phyloP scores from a whole-genome alignment of 2,329 filamentous ascomycete species.

The Coniochaeta sp. region DNA sequence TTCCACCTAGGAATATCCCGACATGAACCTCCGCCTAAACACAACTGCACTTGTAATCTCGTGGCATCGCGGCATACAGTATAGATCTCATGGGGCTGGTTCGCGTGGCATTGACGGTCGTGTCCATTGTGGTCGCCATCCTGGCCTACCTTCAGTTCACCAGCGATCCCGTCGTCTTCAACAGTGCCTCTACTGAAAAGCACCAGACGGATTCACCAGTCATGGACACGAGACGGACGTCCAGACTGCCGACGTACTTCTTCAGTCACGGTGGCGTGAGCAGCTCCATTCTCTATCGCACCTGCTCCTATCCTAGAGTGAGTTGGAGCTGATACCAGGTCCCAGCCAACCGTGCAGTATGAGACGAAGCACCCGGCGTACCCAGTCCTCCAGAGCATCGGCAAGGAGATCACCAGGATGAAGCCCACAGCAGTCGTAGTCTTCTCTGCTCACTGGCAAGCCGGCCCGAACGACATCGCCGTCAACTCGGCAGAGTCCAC shows the following conservation, averaged over 20 bases:
- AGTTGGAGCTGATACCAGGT: neutral
- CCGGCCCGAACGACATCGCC: slow-evolving; percentile 42
- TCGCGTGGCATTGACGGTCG: neutral
- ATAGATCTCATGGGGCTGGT: neutral
- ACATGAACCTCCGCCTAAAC: neutral
- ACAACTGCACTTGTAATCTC: neutral
- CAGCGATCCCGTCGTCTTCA: neutral
- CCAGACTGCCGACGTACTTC: slow-evolving; percentile 38
- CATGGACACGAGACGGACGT: slow-evolving; percentile 9
- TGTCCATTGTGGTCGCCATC: neutral
- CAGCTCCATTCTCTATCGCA: neutral
- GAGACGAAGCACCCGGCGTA: slow-evolving; percentile 63
- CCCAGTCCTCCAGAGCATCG: slow-evolving; percentile 54
- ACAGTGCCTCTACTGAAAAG: neutral
- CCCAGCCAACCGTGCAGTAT: slow-evolving; percentile 35
- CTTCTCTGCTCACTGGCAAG: slow-evolving; percentile 72
- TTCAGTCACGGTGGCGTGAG: slow-evolving; percentile 43
- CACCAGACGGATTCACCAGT: neutral
- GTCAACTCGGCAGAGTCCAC: slow-evolving; percentile 60
- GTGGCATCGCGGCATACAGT: too few species aligned
- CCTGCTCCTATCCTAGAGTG: too few species aligned
- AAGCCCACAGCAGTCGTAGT: slow-evolving; percentile 68
- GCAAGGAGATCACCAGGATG: slow-evolving; percentile 61
- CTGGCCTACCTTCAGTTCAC: neutral
- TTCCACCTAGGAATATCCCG: neutral